These are phyloP conservation scores for Ilex asprella DNA, from an alignment of 257 asterid species.

Conservation along the genomic window DNA sequence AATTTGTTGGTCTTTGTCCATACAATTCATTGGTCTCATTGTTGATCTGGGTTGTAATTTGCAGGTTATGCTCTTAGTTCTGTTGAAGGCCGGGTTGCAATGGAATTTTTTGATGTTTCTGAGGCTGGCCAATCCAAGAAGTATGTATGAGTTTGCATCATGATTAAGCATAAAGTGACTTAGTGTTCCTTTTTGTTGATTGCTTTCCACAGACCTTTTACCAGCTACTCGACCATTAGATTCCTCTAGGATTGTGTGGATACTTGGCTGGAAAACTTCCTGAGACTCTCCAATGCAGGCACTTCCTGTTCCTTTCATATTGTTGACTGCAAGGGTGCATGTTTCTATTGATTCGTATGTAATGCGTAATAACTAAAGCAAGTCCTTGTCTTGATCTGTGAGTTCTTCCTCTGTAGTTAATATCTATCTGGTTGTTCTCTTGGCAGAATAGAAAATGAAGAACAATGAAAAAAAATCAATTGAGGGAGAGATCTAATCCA, in stretches of 20 bases:
- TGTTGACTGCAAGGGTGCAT: too few species aligned
- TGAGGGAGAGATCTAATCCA: too few species aligned
- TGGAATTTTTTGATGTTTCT: conserved; percentile 83
- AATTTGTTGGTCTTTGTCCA: neutral
- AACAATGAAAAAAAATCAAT: too few species aligned
- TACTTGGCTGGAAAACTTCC: too few species aligned
- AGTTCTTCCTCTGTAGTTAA: too few species aligned
- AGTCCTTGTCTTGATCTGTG: too few species aligned
- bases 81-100: conserved; percentile 88
- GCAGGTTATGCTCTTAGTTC: conserved; percentile 97
- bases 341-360: too few species aligned
- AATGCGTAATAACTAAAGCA: too few species aligned
- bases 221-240: neutral
- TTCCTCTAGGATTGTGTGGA: neutral
- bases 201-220: neutral
- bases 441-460: too few species aligned
- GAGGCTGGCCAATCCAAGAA: conserved; percentile 75
- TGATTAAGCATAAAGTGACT: neutral
- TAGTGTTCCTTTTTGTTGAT: neutral
- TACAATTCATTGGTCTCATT: neutral
- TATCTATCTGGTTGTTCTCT: too few species aligned
- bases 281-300: too few species aligned
- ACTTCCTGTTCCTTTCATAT: too few species aligned
- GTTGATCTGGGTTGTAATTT: conserved; percentile 10
- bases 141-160: conserved; percentile 31